Percentiles rank a stretch among this genome's conserved stretches.
These are phyloP conservation scores for Sanghuangporus sanghuang DNA, from an alignment of 1,284 basidiomycete species.

Conservation along the genomic window DNA sequence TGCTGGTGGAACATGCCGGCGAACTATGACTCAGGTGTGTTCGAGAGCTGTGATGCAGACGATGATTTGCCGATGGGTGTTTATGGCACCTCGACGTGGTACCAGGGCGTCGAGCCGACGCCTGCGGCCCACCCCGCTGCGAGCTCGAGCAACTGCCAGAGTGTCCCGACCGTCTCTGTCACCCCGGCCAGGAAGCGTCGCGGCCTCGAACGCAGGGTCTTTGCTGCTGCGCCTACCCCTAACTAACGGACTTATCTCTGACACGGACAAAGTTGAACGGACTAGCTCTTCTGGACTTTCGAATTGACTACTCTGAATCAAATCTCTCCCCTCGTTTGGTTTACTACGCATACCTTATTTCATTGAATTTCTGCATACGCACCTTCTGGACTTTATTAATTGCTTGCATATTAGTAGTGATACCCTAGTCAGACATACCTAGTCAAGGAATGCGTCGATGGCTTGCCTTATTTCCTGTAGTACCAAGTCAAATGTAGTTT, in stretches of 20 bases:
- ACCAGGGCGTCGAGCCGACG: constrained; percentile 48
- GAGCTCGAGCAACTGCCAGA: constrained; percentile 34
- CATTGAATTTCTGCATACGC: not conserved
- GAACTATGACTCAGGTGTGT: constrained; percentile 44
- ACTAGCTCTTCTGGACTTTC: not conserved
- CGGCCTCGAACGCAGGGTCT: not conserved
- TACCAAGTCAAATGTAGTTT: too few species aligned
- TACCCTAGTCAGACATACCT: not conserved
- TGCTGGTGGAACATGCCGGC: constrained; percentile 48
- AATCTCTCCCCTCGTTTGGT: not conserved
- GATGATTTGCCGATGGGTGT: constrained; percentile 54
- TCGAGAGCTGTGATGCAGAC: constrained; percentile 47
- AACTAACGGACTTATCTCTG: not conserved
- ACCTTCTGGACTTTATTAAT: not conserved
- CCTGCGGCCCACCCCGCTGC: constrained; percentile 44
- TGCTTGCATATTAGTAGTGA: not conserved
- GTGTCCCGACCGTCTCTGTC: constrained; percentile 39
- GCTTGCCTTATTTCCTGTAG: too few species aligned
- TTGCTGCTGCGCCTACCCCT: not conserved
- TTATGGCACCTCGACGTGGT: constrained; percentile 55
- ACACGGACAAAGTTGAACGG: not conserved
- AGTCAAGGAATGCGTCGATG: too few species aligned
- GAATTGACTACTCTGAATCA: not conserved
- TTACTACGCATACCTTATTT: not conserved
- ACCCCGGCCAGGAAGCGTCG: constrained; percentile 27